A percentile compares a stretch with the other conserved stretches of the same genome.
Conservation (phyloP, 2,329 filamentous ascomycete genomes). For the Alternaria sp. region DNA sequence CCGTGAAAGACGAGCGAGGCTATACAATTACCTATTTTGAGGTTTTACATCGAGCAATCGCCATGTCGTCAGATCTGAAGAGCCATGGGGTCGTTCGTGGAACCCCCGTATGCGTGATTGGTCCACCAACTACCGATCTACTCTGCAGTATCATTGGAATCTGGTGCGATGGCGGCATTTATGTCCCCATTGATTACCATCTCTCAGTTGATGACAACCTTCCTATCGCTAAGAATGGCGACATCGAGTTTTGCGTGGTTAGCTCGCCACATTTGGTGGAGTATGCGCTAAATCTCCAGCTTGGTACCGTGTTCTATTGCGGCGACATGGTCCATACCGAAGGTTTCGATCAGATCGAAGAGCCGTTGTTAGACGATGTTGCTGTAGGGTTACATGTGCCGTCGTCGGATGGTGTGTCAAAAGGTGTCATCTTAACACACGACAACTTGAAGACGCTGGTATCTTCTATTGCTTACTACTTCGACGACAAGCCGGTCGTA, state of each 20-base stretch:
- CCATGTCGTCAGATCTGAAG: constrained; percentile 8
- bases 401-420: not conserved
- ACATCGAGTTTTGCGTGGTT: constrained; percentile 4
- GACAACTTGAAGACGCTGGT: constrained; percentile 3
- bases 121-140: constrained; percentile 9
- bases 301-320: not conserved
- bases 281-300: not conserved
- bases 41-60: constrained; percentile 2
- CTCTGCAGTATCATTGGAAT: constrained; percentile 4
- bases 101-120: constrained; percentile 10
- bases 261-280: not conserved
- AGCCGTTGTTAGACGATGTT: constrained; percentile 22
- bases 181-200: constrained; percentile 1
- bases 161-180: constrained; percentile 6
- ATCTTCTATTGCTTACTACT: not conserved
- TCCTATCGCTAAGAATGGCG: not conserved
- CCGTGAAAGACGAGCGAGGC: not conserved
- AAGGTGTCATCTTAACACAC: constrained; percentile 4
- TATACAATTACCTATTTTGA: not conserved
- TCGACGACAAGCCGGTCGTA: not conserved
- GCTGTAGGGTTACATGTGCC: constrained; percentile 11
- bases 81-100: constrained; percentile 1
- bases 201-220: not conserved
- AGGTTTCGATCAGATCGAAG: constrained; percentile 7
- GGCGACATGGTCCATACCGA: not conserved